A percentile compares a stretch with the other conserved stretches of the same genome.
These are phyloP conservation scores for Boletus speciosus DNA, from an alignment of 768 basidiomycete genomes.

Conservation along the genomic window DNA sequence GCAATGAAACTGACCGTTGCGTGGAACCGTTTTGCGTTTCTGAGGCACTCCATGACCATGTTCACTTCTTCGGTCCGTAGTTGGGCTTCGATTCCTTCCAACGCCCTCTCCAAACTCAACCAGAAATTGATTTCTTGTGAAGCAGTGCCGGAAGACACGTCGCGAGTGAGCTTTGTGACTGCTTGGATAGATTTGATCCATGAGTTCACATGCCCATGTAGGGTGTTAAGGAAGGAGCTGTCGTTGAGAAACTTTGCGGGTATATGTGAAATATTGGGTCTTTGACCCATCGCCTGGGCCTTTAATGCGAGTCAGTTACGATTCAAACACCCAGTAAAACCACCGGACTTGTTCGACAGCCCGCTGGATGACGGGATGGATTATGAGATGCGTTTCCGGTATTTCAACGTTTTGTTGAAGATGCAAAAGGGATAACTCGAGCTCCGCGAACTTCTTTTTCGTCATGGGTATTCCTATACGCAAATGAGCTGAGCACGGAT, in stretches of 20 bases:
- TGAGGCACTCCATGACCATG: slow-evolving; percentile 89
- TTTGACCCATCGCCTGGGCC: slow-evolving; percentile 50
- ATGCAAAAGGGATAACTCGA: slow-evolving; percentile 90
- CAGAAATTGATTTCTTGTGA: slow-evolving; percentile 99
- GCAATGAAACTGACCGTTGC: slow-evolving; percentile 98
- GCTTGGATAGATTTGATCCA: slow-evolving; percentile 99
- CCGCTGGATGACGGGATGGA: slow-evolving; percentile 85
- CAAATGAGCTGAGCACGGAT: slow-evolving; percentile 3
- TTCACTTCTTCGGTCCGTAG: slow-evolving; percentile 88
- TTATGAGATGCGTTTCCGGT: slow-evolving; percentile 89
- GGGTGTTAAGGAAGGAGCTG: slow-evolving; percentile 86
- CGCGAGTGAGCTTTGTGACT: slow-evolving; percentile 92
- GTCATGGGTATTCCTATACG: slow-evolving; percentile 85
- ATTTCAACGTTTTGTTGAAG: slow-evolving; percentile 99
- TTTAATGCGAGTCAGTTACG: slow-evolving; percentile 13
- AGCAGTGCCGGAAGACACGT: slow-evolving; percentile 91
- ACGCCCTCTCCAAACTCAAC: slow-evolving; percentile 88
- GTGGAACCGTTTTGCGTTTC: slow-evolving; percentile 95
- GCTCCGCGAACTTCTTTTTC: slow-evolving; percentile 98
- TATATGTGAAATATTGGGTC: slow-evolving; percentile 73
- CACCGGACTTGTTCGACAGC: slow-evolving; percentile 69
- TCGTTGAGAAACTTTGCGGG: slow-evolving; percentile 77
- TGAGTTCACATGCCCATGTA: slow-evolving; percentile 90
- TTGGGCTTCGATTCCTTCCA: slow-evolving; percentile 92
- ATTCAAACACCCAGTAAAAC: slow-evolving; percentile 30